Percentiles rank a stretch among this genome's conserved stretches.
phyloP scores from a whole-genome alignment of 306 rosid genomes.

The Potentilla sterilis region DNA sequence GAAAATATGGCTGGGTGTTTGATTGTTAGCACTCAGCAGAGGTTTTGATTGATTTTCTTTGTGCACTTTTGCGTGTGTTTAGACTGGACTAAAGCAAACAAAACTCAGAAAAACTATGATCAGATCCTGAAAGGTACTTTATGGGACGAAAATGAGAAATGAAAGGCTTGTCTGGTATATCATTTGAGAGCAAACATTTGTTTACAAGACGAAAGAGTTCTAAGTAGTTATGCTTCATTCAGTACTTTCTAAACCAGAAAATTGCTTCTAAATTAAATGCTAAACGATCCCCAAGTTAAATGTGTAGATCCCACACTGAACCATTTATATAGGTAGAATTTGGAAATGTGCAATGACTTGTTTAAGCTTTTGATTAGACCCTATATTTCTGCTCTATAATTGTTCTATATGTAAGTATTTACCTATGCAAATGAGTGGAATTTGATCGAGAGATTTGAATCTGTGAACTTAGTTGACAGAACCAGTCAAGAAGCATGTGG shows the following conservation, averaged over 20 bases:
- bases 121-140: background rate
- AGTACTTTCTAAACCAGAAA: background rate
- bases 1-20: background rate
- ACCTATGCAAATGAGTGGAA: background rate
- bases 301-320: background rate
- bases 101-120: background rate
- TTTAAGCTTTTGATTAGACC: background rate
- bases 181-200: background rate
- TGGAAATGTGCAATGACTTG: background rate
- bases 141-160: too few species aligned
- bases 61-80: background rate
- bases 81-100: background rate
- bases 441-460: background rate
- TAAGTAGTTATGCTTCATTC: background rate
- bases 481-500: conserved; percentile 73
- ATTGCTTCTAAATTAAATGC: too few species aligned
- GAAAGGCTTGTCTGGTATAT: background rate
- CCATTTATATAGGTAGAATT: background rate
- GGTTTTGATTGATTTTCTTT: background rate
- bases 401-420: background rate
- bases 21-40: background rate
- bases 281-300: background rate
- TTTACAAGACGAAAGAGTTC: background rate
- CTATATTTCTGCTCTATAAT: too few species aligned
- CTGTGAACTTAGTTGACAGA: conserved; percentile 57